These are phyloP conservation scores for Inonotus obliquus DNA, from an alignment of 1,284 basidiomycete species.

Conservation along the genomic window DNA sequence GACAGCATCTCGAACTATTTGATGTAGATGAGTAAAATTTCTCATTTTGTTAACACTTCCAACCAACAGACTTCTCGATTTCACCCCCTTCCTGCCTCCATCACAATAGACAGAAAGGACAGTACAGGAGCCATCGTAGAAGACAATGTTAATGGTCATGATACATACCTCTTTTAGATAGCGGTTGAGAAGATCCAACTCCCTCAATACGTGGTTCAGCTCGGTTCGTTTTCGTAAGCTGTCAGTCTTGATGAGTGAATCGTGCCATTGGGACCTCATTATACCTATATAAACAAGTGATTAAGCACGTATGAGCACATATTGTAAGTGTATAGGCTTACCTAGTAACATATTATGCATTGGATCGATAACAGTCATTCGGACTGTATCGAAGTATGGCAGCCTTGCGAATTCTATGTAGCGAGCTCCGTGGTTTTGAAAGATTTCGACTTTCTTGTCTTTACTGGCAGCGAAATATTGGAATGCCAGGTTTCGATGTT, in stretches of 20 bases:
- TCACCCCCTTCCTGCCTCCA: not conserved
- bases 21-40: not conserved
- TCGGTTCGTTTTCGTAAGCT: constrained; percentile 5
- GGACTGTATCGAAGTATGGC: constrained; percentile 19
- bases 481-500: not conserved
- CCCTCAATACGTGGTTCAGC: not conserved
- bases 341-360: constrained; percentile 21
- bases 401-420: constrained; percentile 13
- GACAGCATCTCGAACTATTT: constrained; percentile 14
- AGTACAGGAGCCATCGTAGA: not conserved
- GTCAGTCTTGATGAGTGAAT: constrained; percentile 7
- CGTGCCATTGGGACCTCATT: constrained; percentile 13
- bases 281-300: constrained; percentile 7
- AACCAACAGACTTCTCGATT: constrained; percentile 3
- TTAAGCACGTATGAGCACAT: not conserved
- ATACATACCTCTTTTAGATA: not conserved
- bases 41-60: too few relatives aligned
- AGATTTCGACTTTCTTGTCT: not conserved
- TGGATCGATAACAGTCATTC: constrained; percentile 17
- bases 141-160: not conserved
- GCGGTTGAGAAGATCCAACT: not conserved
- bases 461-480: not conserved
- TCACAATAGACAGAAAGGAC: not conserved
- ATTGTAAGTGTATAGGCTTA: not conserved
- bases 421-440: constrained; percentile 4